Evolutionary conservation across 495 filamentous ascomycete species (phyloP), one percentile per base, ranked within the genome.

Genomic region (Platismatia glauca): DNA sequence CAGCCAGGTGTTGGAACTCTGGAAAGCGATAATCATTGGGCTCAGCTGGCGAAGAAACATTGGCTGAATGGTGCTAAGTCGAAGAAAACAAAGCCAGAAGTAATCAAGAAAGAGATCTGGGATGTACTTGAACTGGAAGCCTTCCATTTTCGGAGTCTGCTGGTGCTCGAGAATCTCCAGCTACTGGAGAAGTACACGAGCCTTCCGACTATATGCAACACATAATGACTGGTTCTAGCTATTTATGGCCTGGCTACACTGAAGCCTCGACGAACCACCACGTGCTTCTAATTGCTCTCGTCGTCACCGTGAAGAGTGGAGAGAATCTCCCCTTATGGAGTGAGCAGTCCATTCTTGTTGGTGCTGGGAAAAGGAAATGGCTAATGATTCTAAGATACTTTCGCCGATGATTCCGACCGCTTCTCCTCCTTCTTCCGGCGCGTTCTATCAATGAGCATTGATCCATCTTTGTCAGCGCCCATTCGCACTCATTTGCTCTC

Each of bases 371-470:
- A 29, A 27, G 29, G 53, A 62, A 31, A 64, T 35, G 8, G 29
- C 61, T 65, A 37, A 66, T 29, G 9, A 38, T 38, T 35, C 3
- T 12, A 69, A 89, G 89, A 82, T 63, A 79, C 89, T 66, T 95
- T 97, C 73, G 80, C 82, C 62, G 83, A 88, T 66, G 84, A 85
- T 44, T 84, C 90, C 35, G 81, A 83, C 64, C 88, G 94, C 58
- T 97, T 99, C 77, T 94, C 93, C 9, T 81, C 79, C 64, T 82
- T 99, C 39, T 99, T 97, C 76, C 87, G 90, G 62, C 90, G 95
- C 38, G 82, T 95, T 38, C 80, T 97, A 1, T 91, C 90, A 16
- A 89, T 97, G 85, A 90, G 83, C 59, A 80, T 99, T 62, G 93
- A 97, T 70, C 75, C 76, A 41, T 88, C 89, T 6, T 74, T 96